Percentiles rank a stretch among this genome's conserved stretches.
These are phyloP conservation scores for Neurospora sp. DNA, from an alignment of 495 filamentous ascomycete genomes.

Conservation along the genomic window DNA sequence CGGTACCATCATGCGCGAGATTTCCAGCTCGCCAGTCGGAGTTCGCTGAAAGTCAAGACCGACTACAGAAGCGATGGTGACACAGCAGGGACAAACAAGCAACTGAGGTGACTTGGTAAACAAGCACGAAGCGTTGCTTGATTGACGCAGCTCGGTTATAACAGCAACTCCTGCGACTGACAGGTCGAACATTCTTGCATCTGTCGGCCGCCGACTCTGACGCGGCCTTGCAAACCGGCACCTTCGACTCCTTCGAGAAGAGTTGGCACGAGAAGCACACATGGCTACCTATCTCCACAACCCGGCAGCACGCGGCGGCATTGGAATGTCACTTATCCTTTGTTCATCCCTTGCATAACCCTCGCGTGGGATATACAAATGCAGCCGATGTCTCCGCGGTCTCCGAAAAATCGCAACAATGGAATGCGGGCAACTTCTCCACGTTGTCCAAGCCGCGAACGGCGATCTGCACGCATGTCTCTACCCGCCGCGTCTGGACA, in stretches of 20 bases:
- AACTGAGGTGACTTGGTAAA: neutral
- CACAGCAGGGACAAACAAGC: neutral
- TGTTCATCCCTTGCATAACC: neutral
- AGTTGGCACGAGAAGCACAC: neutral
- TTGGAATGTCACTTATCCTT: neutral
- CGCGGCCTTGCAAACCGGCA: neutral
- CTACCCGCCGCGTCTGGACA: neutral
- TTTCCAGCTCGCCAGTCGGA: neutral
- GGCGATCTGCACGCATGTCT: neutral
- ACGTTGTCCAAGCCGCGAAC: neutral
- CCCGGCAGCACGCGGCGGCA: neutral
- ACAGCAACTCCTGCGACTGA: neutral
- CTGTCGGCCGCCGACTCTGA: neutral
- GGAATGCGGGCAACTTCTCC: neutral
- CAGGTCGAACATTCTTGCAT: neutral
- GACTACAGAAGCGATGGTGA: neutral
- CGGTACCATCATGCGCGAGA: neutral
- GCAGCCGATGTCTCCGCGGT: neutral
- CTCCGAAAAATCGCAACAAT: neutral
- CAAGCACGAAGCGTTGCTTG: neutral
- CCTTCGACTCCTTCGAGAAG: neutral
- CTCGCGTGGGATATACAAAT: neutral
- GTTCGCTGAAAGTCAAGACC: neutral
- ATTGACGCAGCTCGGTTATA: neutral
- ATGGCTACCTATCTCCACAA: neutral